A percentile compares a stretch with the other conserved stretches of the same genome.
Conservation (phyloP, 805 yeast species). For the Metschnikowia cerradonensis region DNA sequence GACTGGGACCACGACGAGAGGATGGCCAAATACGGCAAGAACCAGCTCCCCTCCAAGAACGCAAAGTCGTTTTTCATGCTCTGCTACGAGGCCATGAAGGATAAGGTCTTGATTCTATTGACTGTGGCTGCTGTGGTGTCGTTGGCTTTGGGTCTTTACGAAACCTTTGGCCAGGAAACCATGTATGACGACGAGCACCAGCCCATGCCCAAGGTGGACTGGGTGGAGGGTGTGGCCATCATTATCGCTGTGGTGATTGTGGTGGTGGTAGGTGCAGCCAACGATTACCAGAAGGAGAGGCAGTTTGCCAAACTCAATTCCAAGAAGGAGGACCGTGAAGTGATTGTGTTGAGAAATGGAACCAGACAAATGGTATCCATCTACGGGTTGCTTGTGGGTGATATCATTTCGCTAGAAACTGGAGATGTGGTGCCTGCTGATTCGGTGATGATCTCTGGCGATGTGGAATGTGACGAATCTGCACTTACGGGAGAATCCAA, state of each 20-base stretch:
- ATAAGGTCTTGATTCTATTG: slow-evolving; percentile 81
- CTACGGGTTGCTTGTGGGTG: slow-evolving; percentile 81
- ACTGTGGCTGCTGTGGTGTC: slow-evolving; percentile 86
- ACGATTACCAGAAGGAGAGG: slow-evolving; percentile 93
- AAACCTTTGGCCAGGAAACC: slow-evolving; percentile 81
- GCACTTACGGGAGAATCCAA: slow-evolving; percentile 92
- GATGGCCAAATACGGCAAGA: slow-evolving; percentile 56
- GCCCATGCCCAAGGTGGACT: slow-evolving; percentile 78
- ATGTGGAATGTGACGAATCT: slow-evolving; percentile 85
- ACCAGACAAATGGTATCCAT: slow-evolving; percentile 65
- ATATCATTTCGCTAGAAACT: slow-evolving; percentile 74
- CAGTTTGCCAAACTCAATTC: slow-evolving; percentile 87
- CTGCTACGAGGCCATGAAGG: slow-evolving; percentile 82
- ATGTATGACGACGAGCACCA: slow-evolving; percentile 76
- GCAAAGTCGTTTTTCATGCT: slow-evolving; percentile 64
- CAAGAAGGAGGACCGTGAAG: slow-evolving; percentile 78
- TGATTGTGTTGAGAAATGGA: slow-evolving; percentile 74
- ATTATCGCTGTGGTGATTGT: slow-evolving; percentile 87
- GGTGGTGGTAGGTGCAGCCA: slow-evolving; percentile 89
- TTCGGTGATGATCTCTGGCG: slow-evolving; percentile 67
- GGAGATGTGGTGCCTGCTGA: slow-evolving; percentile 96
- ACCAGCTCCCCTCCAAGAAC: slow-evolving; percentile 66
- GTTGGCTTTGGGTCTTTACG: slow-evolving; percentile 85
- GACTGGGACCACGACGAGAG: slow-evolving; percentile 39
- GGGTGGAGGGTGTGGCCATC: slow-evolving; percentile 99